Evolutionary conservation across 805 yeast species (phyloP).

Genomic region (Candida boleticola): DNA sequence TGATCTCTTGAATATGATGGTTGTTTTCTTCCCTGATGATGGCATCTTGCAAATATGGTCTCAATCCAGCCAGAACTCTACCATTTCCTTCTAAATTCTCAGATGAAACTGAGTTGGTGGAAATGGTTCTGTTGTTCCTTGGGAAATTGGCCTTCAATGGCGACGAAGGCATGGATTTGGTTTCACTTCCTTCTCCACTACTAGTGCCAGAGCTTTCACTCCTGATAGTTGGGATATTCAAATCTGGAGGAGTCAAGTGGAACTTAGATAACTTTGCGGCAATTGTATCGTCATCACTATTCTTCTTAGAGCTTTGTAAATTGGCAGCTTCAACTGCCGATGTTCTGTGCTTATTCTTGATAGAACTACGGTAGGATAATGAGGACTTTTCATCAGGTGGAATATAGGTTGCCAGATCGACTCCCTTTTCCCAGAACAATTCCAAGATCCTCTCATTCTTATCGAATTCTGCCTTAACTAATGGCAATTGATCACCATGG

Average conservation of each 20-base stretch:
- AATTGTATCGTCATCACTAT: conserved; percentile 37
- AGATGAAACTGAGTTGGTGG: conserved; percentile 15
- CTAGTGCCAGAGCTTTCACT: background rate
- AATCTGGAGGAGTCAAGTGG: conserved; percentile 49
- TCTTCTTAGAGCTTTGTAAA: conserved; percentile 39
- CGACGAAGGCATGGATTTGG: conserved; percentile 26
- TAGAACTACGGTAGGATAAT: conserved; percentile 71
- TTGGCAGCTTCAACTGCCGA: conserved; percentile 71
- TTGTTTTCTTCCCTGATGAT: conserved; percentile 61
- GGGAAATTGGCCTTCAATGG: conserved; percentile 19
- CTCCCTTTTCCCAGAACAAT: conserved; percentile 88
- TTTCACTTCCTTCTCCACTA: conserved; percentile 6
- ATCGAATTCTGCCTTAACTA: conserved; percentile 89
- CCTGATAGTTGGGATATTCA: conserved; percentile 20
- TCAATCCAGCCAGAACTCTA: conserved; percentile 29
- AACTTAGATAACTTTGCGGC: conserved; percentile 47
- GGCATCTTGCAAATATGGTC: conserved; percentile 57
- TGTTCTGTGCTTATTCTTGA: conserved; percentile 73
- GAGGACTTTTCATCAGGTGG: conserved; percentile 88
- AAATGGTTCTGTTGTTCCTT: conserved; percentile 20
- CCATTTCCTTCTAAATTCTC: conserved; percentile 10
- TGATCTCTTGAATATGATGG: conserved; percentile 71
- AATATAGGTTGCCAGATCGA: conserved; percentile 85
- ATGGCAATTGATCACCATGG: conserved; percentile 95
- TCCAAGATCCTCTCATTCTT: conserved; percentile 66